Base-by-base conservation (phyloP, 805 yeast species). In the Pichia pseudocactophila region DNA sequence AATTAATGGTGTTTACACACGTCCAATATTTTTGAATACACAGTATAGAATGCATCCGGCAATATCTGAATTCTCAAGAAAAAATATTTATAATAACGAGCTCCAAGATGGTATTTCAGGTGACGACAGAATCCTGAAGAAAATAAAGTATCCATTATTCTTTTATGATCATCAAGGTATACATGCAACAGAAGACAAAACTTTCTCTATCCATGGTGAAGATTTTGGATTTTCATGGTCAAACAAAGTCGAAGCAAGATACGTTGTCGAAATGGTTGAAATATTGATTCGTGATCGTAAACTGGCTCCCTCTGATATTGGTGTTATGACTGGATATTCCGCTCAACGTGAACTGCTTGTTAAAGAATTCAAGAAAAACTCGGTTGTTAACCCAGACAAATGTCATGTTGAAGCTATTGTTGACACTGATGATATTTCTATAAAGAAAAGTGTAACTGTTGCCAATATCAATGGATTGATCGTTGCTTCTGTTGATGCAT, bases 1-100 rank as follows among this genome's bases (percentile, higher is more conserved):
- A 37, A 58, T 65, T 32, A 80, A 79, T 57, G 82, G 81, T 2
- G 70, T 81, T 1, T 78, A 75, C 53, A 61, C 64, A 22, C 67
- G 69, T 8, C 82, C 84, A 2, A 76, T 75, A 48, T 75, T 80
- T 84, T 68, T 80, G 51, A 78, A 80, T 50, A 74, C 78, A 1
- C 97, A 89, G 57, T 89, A 89, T 58, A 89, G 97, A 65, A 89
- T 90, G 98, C 95, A 92, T 59, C 96, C 97, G 0, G 78, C 70
- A 4, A 90, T 90, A 31, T 82, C 96, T 30, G 64, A 55, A 39
- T 92, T 92, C 58, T 96, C 98, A 0, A 81, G 95, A 36, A 57
- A 63, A 10, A 80, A 80, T 53, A 90, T 90, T 55, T 90, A 90
- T 56, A 59, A 74, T 10, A 79, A 83, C 2, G 68, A 70, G 44